These are phyloP conservation scores for Pestalotiopsis sp. DNA, from an alignment of 2,329 filamentous ascomycete species.

Conservation along the genomic window DNA sequence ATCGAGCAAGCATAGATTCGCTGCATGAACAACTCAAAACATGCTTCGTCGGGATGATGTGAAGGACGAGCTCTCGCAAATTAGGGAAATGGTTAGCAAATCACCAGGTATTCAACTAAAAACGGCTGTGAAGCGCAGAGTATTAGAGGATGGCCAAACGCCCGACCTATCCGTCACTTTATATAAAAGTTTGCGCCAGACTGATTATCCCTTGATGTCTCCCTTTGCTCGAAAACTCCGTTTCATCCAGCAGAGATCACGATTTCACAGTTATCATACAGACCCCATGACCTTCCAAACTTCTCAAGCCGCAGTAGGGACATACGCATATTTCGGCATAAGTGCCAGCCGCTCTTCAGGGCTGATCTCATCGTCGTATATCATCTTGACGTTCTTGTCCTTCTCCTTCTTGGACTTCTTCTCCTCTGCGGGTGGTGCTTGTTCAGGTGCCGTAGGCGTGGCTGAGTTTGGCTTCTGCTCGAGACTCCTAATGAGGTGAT, in stretches of 20 bases:
- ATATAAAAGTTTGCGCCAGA: neutral
- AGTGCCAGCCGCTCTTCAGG: constrained; percentile 89
- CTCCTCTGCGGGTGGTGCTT: constrained; percentile 49
- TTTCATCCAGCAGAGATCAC: neutral
- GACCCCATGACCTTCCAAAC: neutral
- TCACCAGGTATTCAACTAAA: too few species aligned
- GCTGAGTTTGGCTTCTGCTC: constrained; percentile 46
- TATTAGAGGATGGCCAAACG: too few species aligned
- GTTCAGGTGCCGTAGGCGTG: constrained; percentile 17
- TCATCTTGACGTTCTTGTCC: constrained; percentile 69
- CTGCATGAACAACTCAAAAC: too few species aligned
- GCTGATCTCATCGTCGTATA: constrained; percentile 81
- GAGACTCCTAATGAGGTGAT: constrained; percentile 66
- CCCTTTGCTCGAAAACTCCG: neutral
- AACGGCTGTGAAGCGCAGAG: too few species aligned
- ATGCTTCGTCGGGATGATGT: too few species aligned
- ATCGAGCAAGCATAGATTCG: too few species aligned
- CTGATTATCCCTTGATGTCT: neutral
- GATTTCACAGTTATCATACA: neutral
- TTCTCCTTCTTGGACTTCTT: constrained; percentile 72
- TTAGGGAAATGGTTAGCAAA: too few species aligned
- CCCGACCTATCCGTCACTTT: neutral
- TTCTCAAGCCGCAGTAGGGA: constrained; percentile 39
- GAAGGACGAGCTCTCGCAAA: too few species aligned
- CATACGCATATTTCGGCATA: constrained; percentile 75